These are phyloP conservation scores for Solanum bukasovii DNA, from an alignment of 257 asterid species.

Conservation along the genomic window DNA sequence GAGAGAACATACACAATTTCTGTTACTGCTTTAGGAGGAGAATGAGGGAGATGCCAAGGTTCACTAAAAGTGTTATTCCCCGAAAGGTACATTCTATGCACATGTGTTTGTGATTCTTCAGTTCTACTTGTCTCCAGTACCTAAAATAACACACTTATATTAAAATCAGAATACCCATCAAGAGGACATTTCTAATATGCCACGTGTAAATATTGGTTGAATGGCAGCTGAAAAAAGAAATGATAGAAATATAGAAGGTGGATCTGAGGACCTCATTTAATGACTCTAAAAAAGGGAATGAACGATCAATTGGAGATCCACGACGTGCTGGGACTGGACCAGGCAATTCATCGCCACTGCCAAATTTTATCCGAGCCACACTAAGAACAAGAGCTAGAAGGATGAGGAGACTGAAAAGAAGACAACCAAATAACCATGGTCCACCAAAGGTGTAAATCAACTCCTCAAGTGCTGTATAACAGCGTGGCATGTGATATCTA, in stretches of 20 bases:
- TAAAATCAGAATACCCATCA: not conserved
- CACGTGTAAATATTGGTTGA: not conserved
- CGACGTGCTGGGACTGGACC: constrained; percentile 56
- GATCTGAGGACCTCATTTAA: constrained; percentile 59
- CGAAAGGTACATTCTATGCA: constrained; percentile 76
- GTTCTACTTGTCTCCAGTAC: constrained; percentile 79
- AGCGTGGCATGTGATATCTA: constrained; percentile 75
- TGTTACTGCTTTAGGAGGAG: constrained; percentile 80
- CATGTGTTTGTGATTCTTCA: constrained; percentile 76
- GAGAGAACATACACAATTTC: constrained; percentile 65
- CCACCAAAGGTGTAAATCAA: constrained; percentile 84
- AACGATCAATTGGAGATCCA: constrained; percentile 70
- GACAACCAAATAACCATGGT: constrained; percentile 79
- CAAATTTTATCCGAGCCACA: constrained; percentile 82
- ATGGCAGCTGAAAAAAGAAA: not conserved
- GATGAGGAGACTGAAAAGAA: constrained; percentile 60
- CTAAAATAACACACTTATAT: constrained; percentile 17
- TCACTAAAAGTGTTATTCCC: constrained; percentile 80
- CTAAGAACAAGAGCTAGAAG: constrained; percentile 76
- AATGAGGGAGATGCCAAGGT: constrained; percentile 86
- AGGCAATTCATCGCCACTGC: constrained; percentile 62
- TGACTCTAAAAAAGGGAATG: constrained; percentile 83
- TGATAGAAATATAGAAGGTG: constrained; percentile 1
- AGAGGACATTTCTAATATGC: not conserved
- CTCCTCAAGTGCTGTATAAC: constrained; percentile 84